A percentile compares a stretch with the other conserved stretches of the same genome.
Conservation (phyloP, 768 basidiomycete species). For the Xerocomus potaroensis region DNA sequence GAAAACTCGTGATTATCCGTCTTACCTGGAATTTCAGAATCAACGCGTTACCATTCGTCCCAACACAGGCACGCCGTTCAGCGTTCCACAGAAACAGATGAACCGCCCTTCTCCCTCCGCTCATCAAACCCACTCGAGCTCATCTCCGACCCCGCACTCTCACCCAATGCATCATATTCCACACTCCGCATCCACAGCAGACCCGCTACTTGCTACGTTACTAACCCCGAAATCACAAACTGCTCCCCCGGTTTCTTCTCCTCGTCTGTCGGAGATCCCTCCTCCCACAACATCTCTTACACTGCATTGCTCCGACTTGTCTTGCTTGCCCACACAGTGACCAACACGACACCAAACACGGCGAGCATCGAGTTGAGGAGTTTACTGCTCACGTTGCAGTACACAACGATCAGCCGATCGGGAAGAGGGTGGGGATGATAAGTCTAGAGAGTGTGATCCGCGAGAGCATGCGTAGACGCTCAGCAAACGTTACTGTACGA, state of each 20-base stretch:
- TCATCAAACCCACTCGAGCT: neutral
- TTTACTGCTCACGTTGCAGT: slow-evolving; percentile 23
- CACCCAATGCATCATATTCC: neutral
- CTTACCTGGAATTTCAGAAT: no score
- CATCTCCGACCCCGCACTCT: neutral
- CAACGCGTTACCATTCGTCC: no score
- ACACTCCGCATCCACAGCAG: slow-evolving; percentile 8
- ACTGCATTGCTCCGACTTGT: slow-evolving; percentile 1
- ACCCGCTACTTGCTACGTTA: slow-evolving; percentile 16
- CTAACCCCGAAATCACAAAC: slow-evolving; percentile 13
- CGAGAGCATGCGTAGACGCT: slow-evolving; percentile 25
- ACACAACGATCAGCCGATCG: slow-evolving; percentile 31
- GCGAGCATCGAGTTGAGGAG: slow-evolving; percentile 30
- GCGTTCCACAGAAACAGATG: no score
- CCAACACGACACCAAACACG: slow-evolving; percentile 32
- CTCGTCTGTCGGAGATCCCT: neutral
- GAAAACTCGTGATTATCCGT: no score
- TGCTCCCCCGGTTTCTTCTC: neutral
- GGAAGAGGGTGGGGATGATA: slow-evolving; percentile 29
- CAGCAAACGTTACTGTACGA: slow-evolving; percentile 16
- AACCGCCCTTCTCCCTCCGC: neutral
- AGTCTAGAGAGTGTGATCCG: slow-evolving; percentile 32
- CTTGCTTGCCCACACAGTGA: slow-evolving; percentile 29
- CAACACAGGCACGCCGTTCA: neutral
- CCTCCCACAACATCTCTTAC: neutral